Evolutionary conservation across 2,329 filamentous ascomycete genomes (phyloP).

Genomic region (Cryphonectria naterciae): DNA sequence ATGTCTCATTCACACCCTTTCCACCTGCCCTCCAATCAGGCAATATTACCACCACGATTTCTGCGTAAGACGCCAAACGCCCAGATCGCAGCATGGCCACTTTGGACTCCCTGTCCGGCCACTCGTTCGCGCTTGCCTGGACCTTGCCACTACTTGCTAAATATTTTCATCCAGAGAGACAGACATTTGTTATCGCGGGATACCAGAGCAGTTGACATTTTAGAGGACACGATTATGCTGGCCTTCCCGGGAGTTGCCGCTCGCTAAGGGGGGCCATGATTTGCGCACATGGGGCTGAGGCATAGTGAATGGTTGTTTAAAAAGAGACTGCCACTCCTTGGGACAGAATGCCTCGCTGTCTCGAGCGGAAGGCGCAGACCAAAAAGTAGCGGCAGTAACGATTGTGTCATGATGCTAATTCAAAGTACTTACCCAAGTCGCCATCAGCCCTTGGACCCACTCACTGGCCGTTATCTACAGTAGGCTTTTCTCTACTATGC

Average conservation of each 20-base stretch:
- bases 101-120: not conserved
- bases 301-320: not conserved
- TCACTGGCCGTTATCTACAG: not conserved
- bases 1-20: not conserved
- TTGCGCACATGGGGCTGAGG: not conserved
- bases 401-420: not conserved
- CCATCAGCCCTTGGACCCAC: not conserved
- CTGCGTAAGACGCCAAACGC: not conserved
- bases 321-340: not conserved
- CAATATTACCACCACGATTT: not conserved
- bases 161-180: not conserved
- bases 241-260: not conserved
- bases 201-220: not conserved
- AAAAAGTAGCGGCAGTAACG: not conserved
- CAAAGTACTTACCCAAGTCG: not conserved
- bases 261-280: not conserved
- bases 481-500: too few relatives aligned
- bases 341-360: not conserved
- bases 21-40: not conserved
- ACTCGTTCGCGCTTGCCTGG: not conserved
- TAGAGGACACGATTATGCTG: not conserved
- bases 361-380: not conserved
- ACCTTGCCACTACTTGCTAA: not conserved
- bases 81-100: not conserved
- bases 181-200: not conserved